Percentiles rank a stretch among this genome's conserved stretches.
Evolutionary conservation across 306 rosid species (phyloP).

Genomic region (Pterocarpus santalinus): DNA sequence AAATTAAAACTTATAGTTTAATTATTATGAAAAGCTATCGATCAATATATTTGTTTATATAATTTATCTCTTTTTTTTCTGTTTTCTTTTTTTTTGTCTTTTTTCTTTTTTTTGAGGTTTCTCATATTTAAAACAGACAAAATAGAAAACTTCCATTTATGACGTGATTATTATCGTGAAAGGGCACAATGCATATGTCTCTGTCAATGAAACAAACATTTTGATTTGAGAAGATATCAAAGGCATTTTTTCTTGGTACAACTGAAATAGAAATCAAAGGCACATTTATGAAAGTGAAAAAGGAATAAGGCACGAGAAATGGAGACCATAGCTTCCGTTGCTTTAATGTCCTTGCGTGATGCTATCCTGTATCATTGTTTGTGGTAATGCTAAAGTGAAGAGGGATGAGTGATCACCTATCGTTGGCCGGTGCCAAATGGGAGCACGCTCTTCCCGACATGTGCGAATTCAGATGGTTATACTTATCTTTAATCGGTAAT

Average conservation of each 20-base stretch:
- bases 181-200: not conserved
- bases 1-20: no score
- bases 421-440: constrained; percentile 30
- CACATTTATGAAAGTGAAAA: no score
- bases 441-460: not conserved
- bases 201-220: not conserved
- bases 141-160: not conserved
- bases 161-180: not conserved
- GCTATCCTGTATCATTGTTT: not conserved
- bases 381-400: not conserved
- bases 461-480: not conserved
- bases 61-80: no score
- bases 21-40: no score
- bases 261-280: not conserved
- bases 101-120: no score
- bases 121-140: not conserved
- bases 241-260: no score
- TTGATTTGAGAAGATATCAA: not conserved
- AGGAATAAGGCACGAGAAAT: not conserved
- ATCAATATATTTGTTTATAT: no score
- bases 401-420: not conserved
- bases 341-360: no score
- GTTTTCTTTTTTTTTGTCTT: no score
- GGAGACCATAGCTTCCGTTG: not conserved
- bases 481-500: not conserved